Conservation (phyloP, 441 rosid species). For the Raphanus hybrid region DNA sequence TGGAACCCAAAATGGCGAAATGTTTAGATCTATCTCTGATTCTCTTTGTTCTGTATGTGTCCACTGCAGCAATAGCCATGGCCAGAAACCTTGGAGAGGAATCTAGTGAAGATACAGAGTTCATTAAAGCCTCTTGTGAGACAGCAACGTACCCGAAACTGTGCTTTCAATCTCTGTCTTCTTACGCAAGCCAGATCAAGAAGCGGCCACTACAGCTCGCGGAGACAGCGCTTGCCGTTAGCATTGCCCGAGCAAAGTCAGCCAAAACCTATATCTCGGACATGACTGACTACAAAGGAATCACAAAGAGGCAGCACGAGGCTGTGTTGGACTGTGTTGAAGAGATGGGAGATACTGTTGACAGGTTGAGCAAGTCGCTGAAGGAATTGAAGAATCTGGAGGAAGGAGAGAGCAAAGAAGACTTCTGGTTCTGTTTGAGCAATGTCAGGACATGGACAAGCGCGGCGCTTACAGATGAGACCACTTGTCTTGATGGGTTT, state of each 20-base stretch:
- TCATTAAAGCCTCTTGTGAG: conserved; percentile 63
- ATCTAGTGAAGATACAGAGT: conserved; percentile 44
- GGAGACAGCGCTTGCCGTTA: conserved; percentile 69
- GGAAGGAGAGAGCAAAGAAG: conserved; percentile 50
- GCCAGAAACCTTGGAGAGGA: conserved; percentile 42
- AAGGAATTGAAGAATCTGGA: conserved; percentile 64
- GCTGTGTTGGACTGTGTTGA: conserved; percentile 76
- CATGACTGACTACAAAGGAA: conserved; percentile 56
- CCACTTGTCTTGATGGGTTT: conserved; percentile 84
- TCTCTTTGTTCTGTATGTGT: conserved; percentile 36
- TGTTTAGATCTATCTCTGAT: conserved; percentile 26
- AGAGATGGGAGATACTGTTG: conserved; percentile 73
- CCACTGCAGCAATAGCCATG: conserved; percentile 26
- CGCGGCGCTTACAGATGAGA: conserved; percentile 84
- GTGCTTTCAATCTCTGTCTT: conserved; percentile 65
- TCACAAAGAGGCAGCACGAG: conserved; percentile 59
- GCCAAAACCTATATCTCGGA: conserved; percentile 61
- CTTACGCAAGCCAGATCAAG: conserved; percentile 63
- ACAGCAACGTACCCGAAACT: conserved; percentile 65
- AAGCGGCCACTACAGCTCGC: conserved; percentile 63
- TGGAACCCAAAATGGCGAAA: conserved; percentile 35
- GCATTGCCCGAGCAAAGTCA: conserved; percentile 60
- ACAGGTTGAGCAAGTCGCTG: conserved; percentile 64
- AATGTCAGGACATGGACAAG: conserved; percentile 92
- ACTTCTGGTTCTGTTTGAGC: conserved; percentile 71